These are phyloP conservation scores for Senecio squalidus DNA, from an alignment of 140 eudicot species.

Conservation along the genomic window DNA sequence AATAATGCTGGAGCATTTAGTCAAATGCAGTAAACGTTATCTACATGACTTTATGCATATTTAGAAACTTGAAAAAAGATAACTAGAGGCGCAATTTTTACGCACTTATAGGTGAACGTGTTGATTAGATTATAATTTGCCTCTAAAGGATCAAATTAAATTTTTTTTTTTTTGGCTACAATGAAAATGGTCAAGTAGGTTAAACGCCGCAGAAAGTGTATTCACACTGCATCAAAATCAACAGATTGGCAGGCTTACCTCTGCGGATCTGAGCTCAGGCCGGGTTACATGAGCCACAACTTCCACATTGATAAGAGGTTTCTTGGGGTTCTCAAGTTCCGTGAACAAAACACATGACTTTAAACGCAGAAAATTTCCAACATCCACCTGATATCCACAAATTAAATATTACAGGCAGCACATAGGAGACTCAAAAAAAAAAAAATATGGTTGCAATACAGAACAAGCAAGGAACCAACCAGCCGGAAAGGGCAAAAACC, in stretches of 20 bases:
- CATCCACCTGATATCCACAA: slow-evolving; percentile 66
- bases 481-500: no score
- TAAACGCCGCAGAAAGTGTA: no score
- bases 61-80: background rate
- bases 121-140: no score
- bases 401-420: slow-evolving; percentile 2
- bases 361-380: slow-evolving; percentile 86
- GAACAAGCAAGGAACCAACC: background rate
- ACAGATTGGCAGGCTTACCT: slow-evolving; percentile 63
- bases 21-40: background rate
- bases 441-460: background rate
- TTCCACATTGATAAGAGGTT: slow-evolving; percentile 81
- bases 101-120: no score
- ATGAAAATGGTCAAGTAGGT: no score
- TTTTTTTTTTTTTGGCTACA: no score
- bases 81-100: background rate
- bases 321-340: slow-evolving; percentile 62
- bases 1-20: background rate
- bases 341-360: slow-evolving; percentile 88
- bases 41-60: background rate
- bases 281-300: slow-evolving; percentile 95
- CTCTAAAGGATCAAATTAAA: no score
- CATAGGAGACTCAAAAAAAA: background rate
- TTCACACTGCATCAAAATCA: no score
- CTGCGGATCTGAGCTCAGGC: slow-evolving; percentile 83